Evolutionary conservation across 2,329 filamentous ascomycete genomes (phyloP).

Genomic region (Aspergillus sp.): DNA sequence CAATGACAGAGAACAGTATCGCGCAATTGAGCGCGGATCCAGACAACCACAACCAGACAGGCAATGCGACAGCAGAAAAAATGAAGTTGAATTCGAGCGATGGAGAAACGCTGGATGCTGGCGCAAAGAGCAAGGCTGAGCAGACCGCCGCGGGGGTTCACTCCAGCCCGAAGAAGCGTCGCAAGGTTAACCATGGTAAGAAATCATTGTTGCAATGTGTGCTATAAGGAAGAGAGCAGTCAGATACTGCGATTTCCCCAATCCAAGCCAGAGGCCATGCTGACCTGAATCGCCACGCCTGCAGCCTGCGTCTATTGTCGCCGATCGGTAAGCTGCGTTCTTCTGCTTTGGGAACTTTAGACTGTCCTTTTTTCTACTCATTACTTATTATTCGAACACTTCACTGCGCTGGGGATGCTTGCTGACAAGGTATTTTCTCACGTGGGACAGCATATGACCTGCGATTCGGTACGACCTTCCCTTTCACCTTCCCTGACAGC

Average conservation of each 20-base stretch:
- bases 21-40: constrained; percentile 17
- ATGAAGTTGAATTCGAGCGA: constrained; percentile 13
- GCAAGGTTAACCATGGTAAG: constrained; percentile 85
- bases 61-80: constrained; percentile 22
- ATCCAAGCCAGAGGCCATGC: constrained; percentile 10
- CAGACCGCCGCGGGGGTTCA: constrained; percentile 26
- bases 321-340: constrained; percentile 67
- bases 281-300: constrained; percentile 26
- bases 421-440: constrained; percentile 42
- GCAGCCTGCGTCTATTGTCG: constrained; percentile 83
- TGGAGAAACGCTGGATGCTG: constrained; percentile 21
- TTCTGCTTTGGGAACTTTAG: background rate
- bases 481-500: constrained; percentile 11
- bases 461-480: constrained; percentile 66
- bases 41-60: constrained; percentile 21
- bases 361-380: constrained; percentile 9
- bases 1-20: constrained; percentile 26
- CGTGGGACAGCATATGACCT: constrained; percentile 74
- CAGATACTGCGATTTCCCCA: constrained; percentile 1
- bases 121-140: constrained; percentile 30
- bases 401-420: constrained; percentile 19
- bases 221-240: constrained; percentile 18
- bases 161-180: constrained; percentile 68
- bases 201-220: constrained; percentile 19
- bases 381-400: constrained; percentile 1